These are phyloP conservation scores for Lasiodiplodia sp. DNA, from an alignment of 2,329 filamentous ascomycete species.

Conservation along the genomic window DNA sequence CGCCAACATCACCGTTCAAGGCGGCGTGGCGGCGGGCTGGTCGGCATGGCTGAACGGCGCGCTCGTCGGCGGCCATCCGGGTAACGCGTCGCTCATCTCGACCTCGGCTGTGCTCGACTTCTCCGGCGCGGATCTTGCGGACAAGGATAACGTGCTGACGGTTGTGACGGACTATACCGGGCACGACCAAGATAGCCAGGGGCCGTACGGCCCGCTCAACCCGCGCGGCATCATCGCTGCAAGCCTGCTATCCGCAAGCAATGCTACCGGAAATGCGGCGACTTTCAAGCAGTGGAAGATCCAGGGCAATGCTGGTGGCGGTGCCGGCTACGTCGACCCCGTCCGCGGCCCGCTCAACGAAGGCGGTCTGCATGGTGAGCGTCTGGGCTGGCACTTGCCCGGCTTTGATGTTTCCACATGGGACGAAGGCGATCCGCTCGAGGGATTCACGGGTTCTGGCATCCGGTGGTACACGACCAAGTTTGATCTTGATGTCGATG, in stretches of 20 bases:
- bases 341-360: conserved; percentile 64
- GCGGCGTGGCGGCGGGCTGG: conserved; percentile 64
- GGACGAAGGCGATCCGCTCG: conserved; percentile 44
- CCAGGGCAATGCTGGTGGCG: conserved; percentile 63
- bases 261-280: conserved; percentile 17
- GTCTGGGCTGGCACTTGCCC: conserved; percentile 66
- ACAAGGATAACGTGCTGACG: conserved; percentile 57
- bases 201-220: conserved; percentile 57
- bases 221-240: conserved; percentile 62
- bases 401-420: conserved; percentile 60
- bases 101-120: conserved; percentile 58
- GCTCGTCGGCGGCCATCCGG: conserved; percentile 64
- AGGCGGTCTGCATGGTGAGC: conserved; percentile 65
- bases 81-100: conserved; percentile 51
- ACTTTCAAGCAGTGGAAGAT: conserved; percentile 58
- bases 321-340: conserved; percentile 56
- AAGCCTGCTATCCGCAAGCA: conserved; percentile 51
- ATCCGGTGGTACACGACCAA: conserved; percentile 64
- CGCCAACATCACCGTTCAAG: conserved; percentile 60
- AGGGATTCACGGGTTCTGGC: conserved; percentile 58
- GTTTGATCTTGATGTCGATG: conserved; percentile 59
- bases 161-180: conserved; percentile 67
- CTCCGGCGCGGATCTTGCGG: conserved; percentile 54
- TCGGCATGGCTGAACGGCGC: conserved; percentile 65
- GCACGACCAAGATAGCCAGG: conserved; percentile 61